A percentile compares a stretch with the other conserved stretches of the same genome.
Evolutionary conservation across 352 stramenopile species (phyloP).

Genomic region (Globisporangium emineosum): DNA sequence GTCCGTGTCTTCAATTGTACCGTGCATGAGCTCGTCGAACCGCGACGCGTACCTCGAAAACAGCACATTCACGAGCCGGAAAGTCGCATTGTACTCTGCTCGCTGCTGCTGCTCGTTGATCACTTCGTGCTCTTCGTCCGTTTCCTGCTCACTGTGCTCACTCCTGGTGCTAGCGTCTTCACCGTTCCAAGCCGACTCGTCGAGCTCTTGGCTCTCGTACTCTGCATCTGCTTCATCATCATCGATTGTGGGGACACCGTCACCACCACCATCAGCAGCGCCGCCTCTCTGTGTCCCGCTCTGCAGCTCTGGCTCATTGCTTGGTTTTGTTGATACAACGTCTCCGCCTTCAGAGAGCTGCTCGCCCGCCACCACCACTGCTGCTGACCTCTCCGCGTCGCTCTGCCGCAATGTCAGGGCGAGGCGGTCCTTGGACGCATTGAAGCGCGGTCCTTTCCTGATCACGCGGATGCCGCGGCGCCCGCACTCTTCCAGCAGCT

Average conservation of each 20-base stretch:
- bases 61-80: constrained; percentile 16
- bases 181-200: not conserved
- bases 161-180: not conserved
- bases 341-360: not conserved
- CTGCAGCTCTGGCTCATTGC: not conserved
- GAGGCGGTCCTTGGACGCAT: constrained; percentile 9
- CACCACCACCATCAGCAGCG: not conserved
- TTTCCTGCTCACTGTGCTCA: not conserved
- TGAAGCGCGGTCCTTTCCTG: not conserved
- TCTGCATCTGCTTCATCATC: not conserved
- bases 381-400: not conserved
- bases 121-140: not conserved
- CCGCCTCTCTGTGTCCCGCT: not conserved
- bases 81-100: not conserved
- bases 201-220: not conserved
- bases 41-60: constrained; percentile 9
- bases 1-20: not conserved
- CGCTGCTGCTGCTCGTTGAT: not conserved
- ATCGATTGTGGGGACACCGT: not conserved
- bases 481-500: constrained; percentile 6
- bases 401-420: not conserved
- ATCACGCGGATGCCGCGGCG: constrained; percentile 6
- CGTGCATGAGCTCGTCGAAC: constrained; percentile 6
- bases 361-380: not conserved
- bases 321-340: not conserved